These are phyloP conservation scores for Fusarium subtropicale DNA, from an alignment of 2,329 filamentous ascomycete genomes.

Conservation along the genomic window DNA sequence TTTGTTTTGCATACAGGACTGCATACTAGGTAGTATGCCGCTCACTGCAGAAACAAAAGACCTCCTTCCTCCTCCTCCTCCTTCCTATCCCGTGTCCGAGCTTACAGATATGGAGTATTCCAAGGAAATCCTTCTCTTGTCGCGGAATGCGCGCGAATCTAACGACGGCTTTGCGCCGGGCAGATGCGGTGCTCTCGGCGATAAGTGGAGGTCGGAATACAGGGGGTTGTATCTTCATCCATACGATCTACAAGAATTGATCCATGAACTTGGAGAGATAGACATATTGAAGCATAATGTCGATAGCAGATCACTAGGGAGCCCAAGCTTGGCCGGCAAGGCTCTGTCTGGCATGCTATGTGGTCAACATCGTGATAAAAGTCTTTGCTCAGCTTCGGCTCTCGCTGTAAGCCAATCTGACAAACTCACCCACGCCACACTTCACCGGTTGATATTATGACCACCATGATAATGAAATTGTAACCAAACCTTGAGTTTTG, in stretches of 20 bases:
- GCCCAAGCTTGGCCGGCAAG: constrained; percentile 12
- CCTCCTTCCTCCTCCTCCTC: constrained; percentile 1
- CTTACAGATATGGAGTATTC: constrained; percentile 2
- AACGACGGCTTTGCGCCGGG: constrained; percentile 29
- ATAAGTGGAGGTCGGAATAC: constrained; percentile 28
- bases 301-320: background rate
- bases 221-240: constrained; percentile 19
- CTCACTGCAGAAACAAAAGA: constrained; percentile 19
- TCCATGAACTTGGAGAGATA: constrained; percentile 5
- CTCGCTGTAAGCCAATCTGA: constrained; percentile 15
- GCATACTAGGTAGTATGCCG: background rate
- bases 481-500: background rate
- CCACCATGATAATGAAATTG: background rate
- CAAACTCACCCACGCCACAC: background rate
- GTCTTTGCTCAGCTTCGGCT: background rate
- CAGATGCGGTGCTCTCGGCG: constrained; percentile 37
- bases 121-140: constrained; percentile 3
- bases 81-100: background rate
- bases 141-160: constrained; percentile 3
- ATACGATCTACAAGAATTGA: constrained; percentile 15
- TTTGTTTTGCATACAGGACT: constrained; percentile 3
- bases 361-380: constrained; percentile 27
- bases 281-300: constrained; percentile 12
- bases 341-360: constrained; percentile 26
- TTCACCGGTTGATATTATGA: background rate